These are phyloP conservation scores for Ophiostoma perfectum DNA, from an alignment of 2,329 filamentous ascomycete genomes.

Conservation along the genomic window DNA sequence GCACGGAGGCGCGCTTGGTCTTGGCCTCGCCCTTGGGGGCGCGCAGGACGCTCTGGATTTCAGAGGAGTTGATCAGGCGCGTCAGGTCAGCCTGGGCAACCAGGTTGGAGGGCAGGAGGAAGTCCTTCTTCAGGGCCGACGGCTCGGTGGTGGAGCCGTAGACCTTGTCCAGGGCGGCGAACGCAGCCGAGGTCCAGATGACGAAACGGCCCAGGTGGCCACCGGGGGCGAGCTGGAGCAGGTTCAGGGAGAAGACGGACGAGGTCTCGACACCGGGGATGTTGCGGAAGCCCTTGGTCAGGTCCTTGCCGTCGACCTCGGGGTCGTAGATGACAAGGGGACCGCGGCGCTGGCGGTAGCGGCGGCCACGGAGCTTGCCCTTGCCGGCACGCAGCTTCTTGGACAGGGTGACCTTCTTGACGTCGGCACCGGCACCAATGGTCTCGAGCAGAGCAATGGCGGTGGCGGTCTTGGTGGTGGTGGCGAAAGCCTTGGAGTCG, in stretches of 20 bases:
- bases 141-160: slow-evolving; percentile 90
- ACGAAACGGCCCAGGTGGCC: slow-evolving; percentile 98
- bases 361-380: slow-evolving; percentile 96
- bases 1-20: slow-evolving; percentile 84
- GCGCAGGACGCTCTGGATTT: slow-evolving; percentile 93
- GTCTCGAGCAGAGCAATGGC: slow-evolving; percentile 84
- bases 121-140: slow-evolving; percentile 96
- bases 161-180: slow-evolving; percentile 93
- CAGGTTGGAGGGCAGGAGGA: slow-evolving; percentile 87
- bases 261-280: slow-evolving; percentile 96
- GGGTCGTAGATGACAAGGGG: slow-evolving; percentile 97
- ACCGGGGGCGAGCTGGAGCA: slow-evolving; percentile 97
- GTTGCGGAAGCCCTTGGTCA: slow-evolving; percentile 96
- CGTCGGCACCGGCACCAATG: slow-evolving; percentile 80
- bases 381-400: slow-evolving; percentile 97
- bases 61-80: slow-evolving; percentile 98
- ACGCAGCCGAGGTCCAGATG: slow-evolving; percentile 96
- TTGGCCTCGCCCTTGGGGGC: slow-evolving; percentile 82
- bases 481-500: slow-evolving; percentile 83
- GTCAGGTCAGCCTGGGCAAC: slow-evolving; percentile 91
- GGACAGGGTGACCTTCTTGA: slow-evolving; percentile 93
- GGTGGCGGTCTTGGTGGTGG: slow-evolving; percentile 80
- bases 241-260: slow-evolving; percentile 90
- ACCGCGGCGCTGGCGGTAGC: slow-evolving; percentile 94
- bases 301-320: slow-evolving; percentile 88